Conservation (phyloP, 2,329 filamentous ascomycete genomes). For the Niveomyces coronatus region DNA sequence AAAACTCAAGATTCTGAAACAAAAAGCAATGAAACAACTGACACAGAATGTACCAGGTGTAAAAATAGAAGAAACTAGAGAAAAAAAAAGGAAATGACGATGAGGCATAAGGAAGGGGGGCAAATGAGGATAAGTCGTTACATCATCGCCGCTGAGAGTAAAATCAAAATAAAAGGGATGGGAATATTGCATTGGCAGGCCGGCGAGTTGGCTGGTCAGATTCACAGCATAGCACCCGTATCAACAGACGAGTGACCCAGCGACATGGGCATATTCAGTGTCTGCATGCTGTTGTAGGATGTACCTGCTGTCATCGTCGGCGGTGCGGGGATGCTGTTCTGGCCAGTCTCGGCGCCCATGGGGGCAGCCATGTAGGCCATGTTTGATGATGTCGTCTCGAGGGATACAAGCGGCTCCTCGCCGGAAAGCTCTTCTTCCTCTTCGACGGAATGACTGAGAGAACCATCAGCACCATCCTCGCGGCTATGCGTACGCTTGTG, state of each 20-base stretch:
- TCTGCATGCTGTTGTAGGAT: constrained; percentile 48
- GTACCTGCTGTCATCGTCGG: constrained; percentile 19
- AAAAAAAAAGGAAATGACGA: constrained; percentile 3
- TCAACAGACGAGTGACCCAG: constrained; percentile 45
- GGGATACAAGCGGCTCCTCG: constrained; percentile 71
- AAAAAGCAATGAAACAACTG: constrained; percentile 11
- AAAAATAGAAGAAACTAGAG: constrained; percentile 8
- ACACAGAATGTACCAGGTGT: background rate
- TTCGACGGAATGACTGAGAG: constrained; percentile 62
- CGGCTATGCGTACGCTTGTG: constrained; percentile 72
- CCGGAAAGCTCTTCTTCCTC: constrained; percentile 76
- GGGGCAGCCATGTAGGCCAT: constrained; percentile 48
- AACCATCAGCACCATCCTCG: constrained; percentile 47
- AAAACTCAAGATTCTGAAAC: constrained; percentile 7
- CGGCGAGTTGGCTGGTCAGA: background rate
- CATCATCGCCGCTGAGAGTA: constrained; percentile 6
- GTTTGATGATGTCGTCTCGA: constrained; percentile 68
- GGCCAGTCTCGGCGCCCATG: constrained; percentile 33
- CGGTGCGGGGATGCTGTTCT: constrained; percentile 19
- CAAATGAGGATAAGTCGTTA: constrained; percentile 13
- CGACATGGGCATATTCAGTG: constrained; percentile 54
- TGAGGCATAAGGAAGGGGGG: constrained; percentile 7
- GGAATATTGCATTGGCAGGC: background rate
- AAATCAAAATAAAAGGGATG: constrained; percentile 4
- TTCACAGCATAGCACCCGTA: constrained; percentile 35